Evolutionary conservation across 371 early-diverging fungal genomes (phyloP).

Genomic region (Saksenaea vasiformis): DNA sequence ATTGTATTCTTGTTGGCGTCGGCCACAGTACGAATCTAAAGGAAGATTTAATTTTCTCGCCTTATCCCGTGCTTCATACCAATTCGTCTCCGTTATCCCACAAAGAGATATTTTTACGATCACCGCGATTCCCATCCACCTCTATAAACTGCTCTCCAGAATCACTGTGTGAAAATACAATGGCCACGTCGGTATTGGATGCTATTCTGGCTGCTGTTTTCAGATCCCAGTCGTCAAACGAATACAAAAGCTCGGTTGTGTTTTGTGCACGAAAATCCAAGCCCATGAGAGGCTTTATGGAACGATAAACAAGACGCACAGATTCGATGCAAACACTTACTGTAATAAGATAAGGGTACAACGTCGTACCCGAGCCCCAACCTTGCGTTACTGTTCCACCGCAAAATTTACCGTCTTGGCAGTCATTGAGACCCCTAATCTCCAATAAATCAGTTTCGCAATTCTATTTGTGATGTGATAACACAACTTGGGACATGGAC

Average conservation of each 20-base stretch:
- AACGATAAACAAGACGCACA: neutral
- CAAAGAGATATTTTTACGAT: slow-evolving; percentile 58
- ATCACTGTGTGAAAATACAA: slow-evolving; percentile 61
- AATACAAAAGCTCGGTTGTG: neutral
- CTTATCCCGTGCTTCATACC: slow-evolving; percentile 18
- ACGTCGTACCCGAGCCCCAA: slow-evolving; percentile 66
- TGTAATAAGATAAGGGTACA: slow-evolving; percentile 62
- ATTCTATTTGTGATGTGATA: neutral
- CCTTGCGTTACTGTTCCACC: slow-evolving; percentile 61
- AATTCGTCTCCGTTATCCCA: slow-evolving; percentile 63
- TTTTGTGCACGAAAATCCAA: neutral
- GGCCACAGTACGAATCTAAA: slow-evolving; percentile 56
- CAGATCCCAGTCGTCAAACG: slow-evolving; percentile 21
- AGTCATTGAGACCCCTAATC: slow-evolving; percentile 22
- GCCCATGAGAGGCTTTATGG: neutral
- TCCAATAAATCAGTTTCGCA: neutral
- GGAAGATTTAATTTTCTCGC: neutral
- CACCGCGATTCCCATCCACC: slow-evolving; percentile 55
- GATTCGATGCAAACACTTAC: slow-evolving; percentile 19
- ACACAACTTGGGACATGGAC: slow-evolving; percentile 24
- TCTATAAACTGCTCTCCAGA: slow-evolving; percentile 57
- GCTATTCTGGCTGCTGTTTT: slow-evolving; percentile 35
- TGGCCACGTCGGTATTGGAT: slow-evolving; percentile 47
- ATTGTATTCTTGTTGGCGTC: slow-evolving; percentile 53
- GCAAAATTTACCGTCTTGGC: slow-evolving; percentile 31